Evolutionary conservation across 495 filamentous ascomycete species (phyloP).

Genomic region (Xylaria cubensis): DNA sequence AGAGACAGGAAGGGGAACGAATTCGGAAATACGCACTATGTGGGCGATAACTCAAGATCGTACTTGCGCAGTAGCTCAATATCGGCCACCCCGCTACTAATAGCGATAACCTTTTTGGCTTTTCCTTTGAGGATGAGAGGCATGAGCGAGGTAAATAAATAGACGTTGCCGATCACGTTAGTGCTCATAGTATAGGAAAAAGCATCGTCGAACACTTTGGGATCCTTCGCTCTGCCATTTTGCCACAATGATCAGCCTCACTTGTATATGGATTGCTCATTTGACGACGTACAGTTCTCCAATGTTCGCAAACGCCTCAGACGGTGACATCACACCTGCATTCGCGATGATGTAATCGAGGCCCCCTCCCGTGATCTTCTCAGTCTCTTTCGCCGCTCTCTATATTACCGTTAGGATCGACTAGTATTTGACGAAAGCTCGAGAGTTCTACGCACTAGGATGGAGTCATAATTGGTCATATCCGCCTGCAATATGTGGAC

Average conservation of each 20-base stretch:
- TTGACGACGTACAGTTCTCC: conserved; percentile 31
- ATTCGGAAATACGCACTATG: background rate
- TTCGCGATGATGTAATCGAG: conserved; percentile 64
- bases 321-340: conserved; percentile 40
- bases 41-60: conserved; percentile 31
- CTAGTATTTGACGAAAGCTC: background rate
- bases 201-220: conserved; percentile 39
- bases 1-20: background rate
- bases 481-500: conserved; percentile 56
- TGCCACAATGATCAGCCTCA: background rate
- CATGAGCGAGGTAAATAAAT: conserved; percentile 57
- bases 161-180: conserved; percentile 57
- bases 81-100: conserved; percentile 54
- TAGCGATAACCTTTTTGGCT: conserved; percentile 58
- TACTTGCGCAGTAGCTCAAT: conserved; percentile 33
- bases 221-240: conserved; percentile 22
- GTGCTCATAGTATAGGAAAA: conserved; percentile 40
- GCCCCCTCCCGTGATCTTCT: conserved; percentile 46
- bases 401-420: background rate
- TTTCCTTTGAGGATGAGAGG: conserved; percentile 54
- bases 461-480: conserved; percentile 43
- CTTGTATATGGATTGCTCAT: background rate
- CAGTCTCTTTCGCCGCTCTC: conserved; percentile 39
- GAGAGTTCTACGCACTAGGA: background rate
- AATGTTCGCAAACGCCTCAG: conserved; percentile 27